These are phyloP conservation scores for Micractinium conductrix DNA, from an alignment of 139 green algal genomes.

Conservation along the genomic window DNA sequence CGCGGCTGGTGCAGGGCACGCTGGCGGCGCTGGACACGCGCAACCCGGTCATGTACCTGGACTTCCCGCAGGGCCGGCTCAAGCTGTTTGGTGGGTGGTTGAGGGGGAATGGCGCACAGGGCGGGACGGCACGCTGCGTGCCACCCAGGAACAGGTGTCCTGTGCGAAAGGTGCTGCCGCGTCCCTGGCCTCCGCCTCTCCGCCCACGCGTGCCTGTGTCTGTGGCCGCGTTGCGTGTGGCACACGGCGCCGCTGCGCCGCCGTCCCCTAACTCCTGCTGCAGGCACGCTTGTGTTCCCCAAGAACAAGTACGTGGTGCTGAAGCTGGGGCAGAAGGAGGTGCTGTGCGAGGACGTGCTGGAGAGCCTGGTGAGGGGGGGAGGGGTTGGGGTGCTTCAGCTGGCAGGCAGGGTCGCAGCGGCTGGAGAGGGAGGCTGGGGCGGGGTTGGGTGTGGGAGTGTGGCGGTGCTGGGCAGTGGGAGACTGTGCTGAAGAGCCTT, in stretches of 20 bases:
- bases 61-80: constrained; percentile 81
- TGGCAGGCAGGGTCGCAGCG: not conserved
- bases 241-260: not conserved
- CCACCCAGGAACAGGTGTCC: too few relatives aligned
- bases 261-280: too few relatives aligned
- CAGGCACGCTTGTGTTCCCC: constrained; percentile 41
- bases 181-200: not conserved
- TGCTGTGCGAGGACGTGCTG: constrained; percentile 88
- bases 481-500: not conserved
- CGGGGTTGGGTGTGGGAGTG: not conserved
- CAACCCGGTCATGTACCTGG: constrained; percentile 89
- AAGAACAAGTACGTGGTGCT: constrained; percentile 77
- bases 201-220: not conserved
- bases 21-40: constrained; percentile 80
- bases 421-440: not conserved
- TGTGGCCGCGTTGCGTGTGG: not conserved
- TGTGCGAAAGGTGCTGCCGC: not conserved
- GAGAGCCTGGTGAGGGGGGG: constrained; percentile 75
- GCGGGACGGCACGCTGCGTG: too few relatives aligned
- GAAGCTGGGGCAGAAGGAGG: constrained; percentile 54
- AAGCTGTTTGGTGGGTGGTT: constrained; percentile 75
- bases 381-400: not conserved
- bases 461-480: not conserved
- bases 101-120: too few relatives aligned
- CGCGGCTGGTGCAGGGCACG: constrained; percentile 64